Percentiles rank a stretch among this genome's conserved stretches.
Evolutionary conservation across 1,139 yeast genomes (phyloP).

Genomic region (Sugiyamaella castrensis): DNA sequence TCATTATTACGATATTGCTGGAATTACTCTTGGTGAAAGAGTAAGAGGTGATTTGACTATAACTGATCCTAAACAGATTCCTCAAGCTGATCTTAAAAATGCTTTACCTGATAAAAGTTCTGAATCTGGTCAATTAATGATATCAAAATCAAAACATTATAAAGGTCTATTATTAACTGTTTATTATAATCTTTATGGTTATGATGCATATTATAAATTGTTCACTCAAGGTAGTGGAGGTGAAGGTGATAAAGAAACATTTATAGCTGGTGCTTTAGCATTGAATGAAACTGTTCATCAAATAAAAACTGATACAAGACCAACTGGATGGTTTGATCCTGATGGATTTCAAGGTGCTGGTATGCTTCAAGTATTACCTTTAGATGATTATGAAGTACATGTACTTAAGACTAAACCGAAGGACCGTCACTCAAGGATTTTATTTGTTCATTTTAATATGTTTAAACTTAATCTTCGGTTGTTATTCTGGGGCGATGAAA

Average conservation of each 20-base stretch:
- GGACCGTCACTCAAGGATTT: conserved; percentile 2
- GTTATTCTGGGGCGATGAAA: conserved; percentile 20
- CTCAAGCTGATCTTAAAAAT: conserved; percentile 63
- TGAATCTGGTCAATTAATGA: conserved; percentile 77
- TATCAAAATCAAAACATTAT: conserved; percentile 62
- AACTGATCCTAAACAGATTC: conserved; percentile 38
- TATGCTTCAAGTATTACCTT: conserved; percentile 71
- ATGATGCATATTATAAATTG: conserved; percentile 75
- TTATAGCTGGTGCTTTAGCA: conserved; percentile 72
- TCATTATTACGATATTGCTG: conserved; percentile 60
- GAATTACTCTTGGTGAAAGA: conserved; percentile 43
- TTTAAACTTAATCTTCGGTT: conserved; percentile 58
- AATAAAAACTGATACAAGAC: conserved; percentile 54
- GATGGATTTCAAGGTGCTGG: conserved; percentile 53
- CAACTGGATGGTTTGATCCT: conserved; percentile 36
- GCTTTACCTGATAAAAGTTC: conserved; percentile 76
- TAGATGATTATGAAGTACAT: conserved; percentile 45
- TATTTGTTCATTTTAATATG: conserved; percentile 63
- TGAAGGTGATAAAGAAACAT: conserved; percentile 88
- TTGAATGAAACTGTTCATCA: conserved; percentile 59
- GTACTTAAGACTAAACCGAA: conserved; percentile 37
- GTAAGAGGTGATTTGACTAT: conserved; percentile 38
- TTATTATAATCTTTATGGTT: conserved; percentile 77
- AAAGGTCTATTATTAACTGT: conserved; percentile 62
- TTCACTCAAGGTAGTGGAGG: conserved; percentile 85